A percentile compares a stretch with the other conserved stretches of the same genome.
phyloP scores from a whole-genome alignment of 2,329 filamentous ascomycete species.

The Mollisia scopiformis region DNA sequence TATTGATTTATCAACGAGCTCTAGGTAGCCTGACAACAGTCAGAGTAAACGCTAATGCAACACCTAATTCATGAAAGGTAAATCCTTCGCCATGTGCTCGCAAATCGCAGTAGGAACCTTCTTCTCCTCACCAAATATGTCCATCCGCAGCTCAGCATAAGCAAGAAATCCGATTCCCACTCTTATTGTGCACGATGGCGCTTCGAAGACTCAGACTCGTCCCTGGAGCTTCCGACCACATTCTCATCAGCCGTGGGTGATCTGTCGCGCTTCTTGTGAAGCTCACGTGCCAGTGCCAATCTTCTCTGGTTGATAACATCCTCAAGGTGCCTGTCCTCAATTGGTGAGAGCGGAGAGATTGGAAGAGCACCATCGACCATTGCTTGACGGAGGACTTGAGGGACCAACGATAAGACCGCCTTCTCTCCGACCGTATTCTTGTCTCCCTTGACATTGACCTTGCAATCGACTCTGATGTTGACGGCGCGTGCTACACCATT shows the following conservation, averaged over 20 bases:
- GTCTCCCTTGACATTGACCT: constrained; percentile 47
- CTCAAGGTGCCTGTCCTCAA: neutral
- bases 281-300: neutral
- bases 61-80: neutral
- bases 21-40: neutral
- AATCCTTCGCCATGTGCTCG: neutral
- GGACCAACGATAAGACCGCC: constrained; percentile 13
- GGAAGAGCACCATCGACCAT: neutral
- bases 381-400: neutral
- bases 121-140: neutral
- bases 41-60: neutral
- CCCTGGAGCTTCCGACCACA: neutral
- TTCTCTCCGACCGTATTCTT: constrained; percentile 47
- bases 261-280: neutral
- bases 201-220: neutral
- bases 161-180: neutral
- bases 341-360: neutral
- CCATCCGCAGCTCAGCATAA: neutral
- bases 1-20: neutral
- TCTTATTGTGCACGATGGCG: neutral
- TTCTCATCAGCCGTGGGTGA: neutral
- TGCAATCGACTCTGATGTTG: constrained; percentile 48
- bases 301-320: neutral
- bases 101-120: neutral
- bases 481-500: constrained; percentile 47